Evolutionary conservation across 352 stramenopile species (phyloP).

Genomic region (Phytophthora ohioensis): DNA sequence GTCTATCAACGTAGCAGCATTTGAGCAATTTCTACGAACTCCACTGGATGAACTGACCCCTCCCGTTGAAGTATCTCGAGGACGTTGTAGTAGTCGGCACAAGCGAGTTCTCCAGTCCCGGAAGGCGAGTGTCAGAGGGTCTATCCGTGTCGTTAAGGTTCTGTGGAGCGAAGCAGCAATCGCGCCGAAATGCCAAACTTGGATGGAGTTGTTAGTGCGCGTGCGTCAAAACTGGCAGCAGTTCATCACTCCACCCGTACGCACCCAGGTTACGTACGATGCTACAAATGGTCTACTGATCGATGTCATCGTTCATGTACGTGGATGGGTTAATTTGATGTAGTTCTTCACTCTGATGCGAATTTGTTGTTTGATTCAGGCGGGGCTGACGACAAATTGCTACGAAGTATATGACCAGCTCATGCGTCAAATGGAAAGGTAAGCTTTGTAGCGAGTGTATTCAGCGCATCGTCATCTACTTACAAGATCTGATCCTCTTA

Average conservation of each 20-base stretch:
- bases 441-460: neutral
- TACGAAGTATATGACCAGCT: conserved; percentile 47
- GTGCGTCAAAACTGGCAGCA: conserved; percentile 42
- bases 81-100: conserved; percentile 19
- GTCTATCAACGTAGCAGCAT: conserved; percentile 60
- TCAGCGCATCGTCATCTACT: neutral
- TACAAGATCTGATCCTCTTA: conserved; percentile 19
- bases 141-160: conserved; percentile 88
- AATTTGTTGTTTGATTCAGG: conserved; percentile 34
- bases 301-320: conserved; percentile 67
- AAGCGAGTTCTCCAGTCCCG: conserved; percentile 79
- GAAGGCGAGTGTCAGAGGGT: conserved; percentile 47
- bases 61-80: neutral
- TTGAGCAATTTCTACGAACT: conserved; percentile 59
- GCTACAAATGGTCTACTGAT: conserved; percentile 60
- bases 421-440: conserved; percentile 58
- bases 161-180: conserved; percentile 84
- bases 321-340: neutral
- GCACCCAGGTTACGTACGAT: conserved; percentile 74
- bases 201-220: conserved; percentile 27
- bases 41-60: conserved; percentile 17
- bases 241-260: conserved; percentile 50
- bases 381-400: conserved; percentile 42
- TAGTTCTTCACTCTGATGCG: neutral
- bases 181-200: conserved; percentile 41